Conservation (phyloP, 371 early-diverging fungal species). For the Mortierella sp. region DNA sequence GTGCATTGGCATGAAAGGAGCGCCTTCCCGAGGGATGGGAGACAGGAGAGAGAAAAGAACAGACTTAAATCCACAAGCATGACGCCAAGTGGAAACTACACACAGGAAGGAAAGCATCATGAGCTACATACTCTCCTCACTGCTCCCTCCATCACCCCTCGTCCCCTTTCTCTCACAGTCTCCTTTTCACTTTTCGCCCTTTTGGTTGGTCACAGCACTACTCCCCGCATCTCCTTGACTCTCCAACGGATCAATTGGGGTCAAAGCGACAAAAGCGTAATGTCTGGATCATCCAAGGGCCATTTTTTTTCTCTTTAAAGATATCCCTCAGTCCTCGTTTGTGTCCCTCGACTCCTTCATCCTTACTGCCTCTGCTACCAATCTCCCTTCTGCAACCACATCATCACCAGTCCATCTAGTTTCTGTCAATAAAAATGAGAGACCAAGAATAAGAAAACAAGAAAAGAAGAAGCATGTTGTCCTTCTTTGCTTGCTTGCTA, state of each 20-base stretch:
- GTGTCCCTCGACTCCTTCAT: not conserved
- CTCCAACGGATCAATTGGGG: not conserved
- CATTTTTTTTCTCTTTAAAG: not conserved
- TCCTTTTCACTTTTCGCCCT: conserved; percentile 2
- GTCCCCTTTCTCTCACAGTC: not conserved
- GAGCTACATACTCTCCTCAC: too few relatives aligned
- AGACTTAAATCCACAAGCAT: not conserved
- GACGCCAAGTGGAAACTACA: too few relatives aligned
- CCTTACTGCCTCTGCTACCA: not conserved
- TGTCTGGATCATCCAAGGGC: not conserved
- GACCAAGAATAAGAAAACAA: not conserved
- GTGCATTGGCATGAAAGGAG: not conserved
- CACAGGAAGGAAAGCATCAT: not conserved
- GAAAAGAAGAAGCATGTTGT: not conserved
- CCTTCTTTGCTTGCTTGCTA: too few relatives aligned
- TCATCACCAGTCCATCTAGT: not conserved
- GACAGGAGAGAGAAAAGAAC: not conserved
- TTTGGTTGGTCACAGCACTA: not conserved
- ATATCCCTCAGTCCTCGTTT: not conserved
- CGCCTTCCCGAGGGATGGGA: not conserved
- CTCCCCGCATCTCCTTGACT: not conserved
- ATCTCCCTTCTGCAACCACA: not conserved
- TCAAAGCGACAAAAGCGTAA: not conserved
- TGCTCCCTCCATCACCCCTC: too few relatives aligned
- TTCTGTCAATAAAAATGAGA: not conserved